phyloP scores from a whole-genome alignment of 2,329 filamentous ascomycete genomes.

The Penicillium sp. region DNA sequence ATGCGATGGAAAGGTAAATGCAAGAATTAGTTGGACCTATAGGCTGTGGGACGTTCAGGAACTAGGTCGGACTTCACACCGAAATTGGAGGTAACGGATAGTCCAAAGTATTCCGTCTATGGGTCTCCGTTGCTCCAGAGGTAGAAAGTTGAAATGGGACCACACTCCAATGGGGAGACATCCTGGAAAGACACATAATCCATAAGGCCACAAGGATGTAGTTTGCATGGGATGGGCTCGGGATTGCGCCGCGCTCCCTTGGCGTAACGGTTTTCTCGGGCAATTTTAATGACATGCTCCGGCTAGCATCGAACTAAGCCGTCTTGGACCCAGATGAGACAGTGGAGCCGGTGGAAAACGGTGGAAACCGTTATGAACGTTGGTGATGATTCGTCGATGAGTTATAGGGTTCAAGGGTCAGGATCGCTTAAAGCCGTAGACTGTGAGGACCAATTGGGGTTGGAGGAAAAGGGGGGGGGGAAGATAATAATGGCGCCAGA shows the following conservation, averaged over 20 bases:
- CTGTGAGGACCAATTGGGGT: slow-evolving; percentile 10
- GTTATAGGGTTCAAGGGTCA: slow-evolving; percentile 26
- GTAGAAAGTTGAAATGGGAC: slow-evolving; percentile 2
- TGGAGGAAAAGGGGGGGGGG: background rate
- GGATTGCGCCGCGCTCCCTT: slow-evolving; percentile 24
- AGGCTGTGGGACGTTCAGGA: slow-evolving; percentile 11
- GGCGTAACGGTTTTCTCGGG: slow-evolving; percentile 36
- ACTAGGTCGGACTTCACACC: slow-evolving; percentile 13
- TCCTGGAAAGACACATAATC: slow-evolving; percentile 5
- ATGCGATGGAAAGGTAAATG: slow-evolving; percentile 6
- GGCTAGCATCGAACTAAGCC: slow-evolving; percentile 25
- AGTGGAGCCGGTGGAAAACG: slow-evolving; percentile 9
- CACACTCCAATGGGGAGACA: background rate
- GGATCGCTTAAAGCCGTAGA: slow-evolving; percentile 19
- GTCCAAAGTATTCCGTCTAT: no score
- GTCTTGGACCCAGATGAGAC: slow-evolving; percentile 19
- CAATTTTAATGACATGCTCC: slow-evolving; percentile 23
- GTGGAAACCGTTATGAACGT: background rate
- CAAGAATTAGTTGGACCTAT: slow-evolving; percentile 7
- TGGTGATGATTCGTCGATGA: slow-evolving; percentile 17
- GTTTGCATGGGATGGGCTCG: slow-evolving; percentile 25
- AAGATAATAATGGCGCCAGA: slow-evolving; percentile 13
- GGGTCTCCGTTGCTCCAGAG: background rate
- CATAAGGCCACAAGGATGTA: slow-evolving; percentile 23
- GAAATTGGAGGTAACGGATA: background rate